Evolutionary conservation across 495 filamentous ascomycete genomes (phyloP).

Genomic region (Umbilicaria muhlenbergii): DNA sequence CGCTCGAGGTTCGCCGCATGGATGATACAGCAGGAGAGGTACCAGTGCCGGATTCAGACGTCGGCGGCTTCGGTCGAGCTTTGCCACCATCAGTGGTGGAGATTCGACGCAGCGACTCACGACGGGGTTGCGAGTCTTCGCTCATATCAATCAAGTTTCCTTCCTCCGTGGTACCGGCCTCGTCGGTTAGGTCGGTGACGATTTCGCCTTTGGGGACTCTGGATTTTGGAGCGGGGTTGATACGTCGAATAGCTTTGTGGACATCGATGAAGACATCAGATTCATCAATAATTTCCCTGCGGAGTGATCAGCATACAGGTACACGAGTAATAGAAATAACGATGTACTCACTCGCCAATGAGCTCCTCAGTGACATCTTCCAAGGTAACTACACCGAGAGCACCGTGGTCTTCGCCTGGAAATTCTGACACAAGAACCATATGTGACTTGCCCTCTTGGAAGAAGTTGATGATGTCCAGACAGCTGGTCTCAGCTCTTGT

Average conservation of each 20-base stretch:
- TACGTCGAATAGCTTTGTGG: constrained; percentile 83
- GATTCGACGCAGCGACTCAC: constrained; percentile 4
- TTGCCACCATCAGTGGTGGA: constrained; percentile 1
- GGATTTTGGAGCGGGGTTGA: constrained; percentile 47
- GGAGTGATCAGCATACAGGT: constrained; percentile 8
- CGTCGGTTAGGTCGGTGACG: constrained; percentile 18
- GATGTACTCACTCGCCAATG: constrained; percentile 72
- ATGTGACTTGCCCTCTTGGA: constrained; percentile 97
- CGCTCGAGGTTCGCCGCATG: constrained; percentile 35
- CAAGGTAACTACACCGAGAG: constrained; percentile 82
- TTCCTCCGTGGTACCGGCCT: constrained; percentile 12
- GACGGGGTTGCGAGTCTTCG: constrained; percentile 13
- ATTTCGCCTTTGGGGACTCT: constrained; percentile 43
- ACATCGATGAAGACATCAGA: constrained; percentile 96
- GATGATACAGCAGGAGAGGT: neutral
- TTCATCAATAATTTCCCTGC: constrained; percentile 68
- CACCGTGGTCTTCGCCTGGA: constrained; percentile 77
- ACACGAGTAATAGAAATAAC: neutral
- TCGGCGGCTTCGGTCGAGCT: constrained; percentile 4
- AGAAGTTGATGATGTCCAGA: constrained; percentile 96
- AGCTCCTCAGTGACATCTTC: constrained; percentile 98
- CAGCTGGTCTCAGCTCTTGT: constrained; percentile 91
- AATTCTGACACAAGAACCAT: constrained; percentile 92
- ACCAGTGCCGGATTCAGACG: constrained; percentile 1
- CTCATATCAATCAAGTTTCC: constrained; percentile 25